Percentiles rank a stretch among this genome's conserved stretches.
Conservation (phyloP, 495 filamentous ascomycete genomes). For the Talaromyces wortmannii region DNA sequence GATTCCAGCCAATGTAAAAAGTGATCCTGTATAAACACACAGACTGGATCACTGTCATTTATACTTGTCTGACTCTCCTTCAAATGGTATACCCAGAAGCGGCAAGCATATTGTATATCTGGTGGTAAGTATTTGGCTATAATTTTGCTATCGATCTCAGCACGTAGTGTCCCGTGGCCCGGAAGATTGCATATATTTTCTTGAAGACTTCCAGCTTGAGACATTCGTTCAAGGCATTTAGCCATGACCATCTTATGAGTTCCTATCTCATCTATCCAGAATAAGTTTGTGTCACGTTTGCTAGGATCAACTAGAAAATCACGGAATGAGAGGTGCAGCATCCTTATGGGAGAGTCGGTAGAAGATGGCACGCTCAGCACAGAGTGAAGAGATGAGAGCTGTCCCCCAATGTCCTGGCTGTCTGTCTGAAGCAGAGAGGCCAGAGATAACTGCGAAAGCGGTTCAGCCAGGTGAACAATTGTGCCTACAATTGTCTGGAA, state of each 20-base stretch:
- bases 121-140: slow-evolving; percentile 17
- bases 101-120: slow-evolving; percentile 34
- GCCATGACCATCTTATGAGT: slow-evolving; percentile 6
- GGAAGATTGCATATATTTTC: slow-evolving; percentile 25
- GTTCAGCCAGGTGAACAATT: slow-evolving; percentile 18
- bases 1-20: slow-evolving; percentile 36
- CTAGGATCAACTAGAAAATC: slow-evolving; percentile 20
- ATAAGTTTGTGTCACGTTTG: slow-evolving; percentile 4
- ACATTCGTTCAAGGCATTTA: slow-evolving; percentile 20
- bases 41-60: slow-evolving; percentile 12
- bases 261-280: slow-evolving; percentile 20
- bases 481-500: slow-evolving; percentile 19
- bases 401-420: slow-evolving; percentile 5
- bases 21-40: slow-evolving; percentile 27
- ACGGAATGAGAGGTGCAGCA: slow-evolving; percentile 14
- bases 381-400: slow-evolving; percentile 7
- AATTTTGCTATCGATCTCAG: slow-evolving; percentile 10
- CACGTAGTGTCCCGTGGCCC: slow-evolving; percentile 12
- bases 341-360: neutral
- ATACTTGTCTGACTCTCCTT: slow-evolving; percentile 20
- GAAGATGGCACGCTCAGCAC: slow-evolving; percentile 2
- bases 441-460: slow-evolving; percentile 14
- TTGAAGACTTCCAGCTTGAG: slow-evolving; percentile 11
- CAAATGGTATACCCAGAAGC: slow-evolving; percentile 38
- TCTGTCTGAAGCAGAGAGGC: slow-evolving; percentile 6